These are phyloP conservation scores for Lagerstroemia speciosa DNA, from an alignment of 345 rosid species.

Conservation along the genomic window DNA sequence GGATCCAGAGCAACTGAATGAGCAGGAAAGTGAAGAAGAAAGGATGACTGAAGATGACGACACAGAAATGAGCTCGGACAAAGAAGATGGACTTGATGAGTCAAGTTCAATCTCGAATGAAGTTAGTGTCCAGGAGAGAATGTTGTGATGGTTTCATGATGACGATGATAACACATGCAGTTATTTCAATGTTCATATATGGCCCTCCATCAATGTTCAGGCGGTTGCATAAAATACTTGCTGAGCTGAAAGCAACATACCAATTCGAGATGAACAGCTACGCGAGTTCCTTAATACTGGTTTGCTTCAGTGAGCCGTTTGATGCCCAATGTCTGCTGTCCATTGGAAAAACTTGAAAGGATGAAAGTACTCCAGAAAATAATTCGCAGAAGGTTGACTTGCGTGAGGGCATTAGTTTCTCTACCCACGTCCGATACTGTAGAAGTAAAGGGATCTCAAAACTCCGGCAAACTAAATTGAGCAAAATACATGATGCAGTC, in stretches of 20 bases:
- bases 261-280: no score
- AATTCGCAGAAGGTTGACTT: not conserved
- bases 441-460: not conserved
- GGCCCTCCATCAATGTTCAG: not conserved
- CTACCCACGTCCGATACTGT: no score
- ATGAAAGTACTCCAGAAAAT: not conserved
- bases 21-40: not conserved
- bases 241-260: no score
- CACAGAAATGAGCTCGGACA: not conserved
- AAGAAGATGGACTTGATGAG: not conserved
- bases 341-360: no score
- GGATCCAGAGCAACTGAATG: not conserved
- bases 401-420: not conserved
- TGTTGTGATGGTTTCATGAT: not conserved
- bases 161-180: not conserved
- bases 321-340: no score
- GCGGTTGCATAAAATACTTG: not conserved
- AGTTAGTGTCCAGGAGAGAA: not conserved
- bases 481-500: not conserved
- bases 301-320: no score
- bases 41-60: not conserved
- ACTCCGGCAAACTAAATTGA: not conserved
- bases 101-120: slow-evolving; percentile 1
- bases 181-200: not conserved
- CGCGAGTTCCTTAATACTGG: no score